Base-by-base conservation (phyloP, 768 basidiomycete species). In the Russula sp. region DNA sequence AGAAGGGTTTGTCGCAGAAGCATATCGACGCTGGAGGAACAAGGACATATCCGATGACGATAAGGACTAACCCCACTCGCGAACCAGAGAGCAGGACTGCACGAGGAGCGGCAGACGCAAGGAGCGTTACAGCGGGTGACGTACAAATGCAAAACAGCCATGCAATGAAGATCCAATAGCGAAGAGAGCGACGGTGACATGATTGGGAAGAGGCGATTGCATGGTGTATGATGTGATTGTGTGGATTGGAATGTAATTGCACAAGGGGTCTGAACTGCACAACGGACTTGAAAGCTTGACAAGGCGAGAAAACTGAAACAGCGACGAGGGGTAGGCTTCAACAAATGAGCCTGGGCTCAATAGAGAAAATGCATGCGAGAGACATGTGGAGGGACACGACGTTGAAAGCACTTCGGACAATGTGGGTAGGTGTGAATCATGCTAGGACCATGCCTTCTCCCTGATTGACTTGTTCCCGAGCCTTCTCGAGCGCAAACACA, bases 401-500 rank as follows among this genome's bases (percentile, higher is more conserved):
- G 52, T 54, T 47, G 57, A 65, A 38, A 54, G 57, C 53, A 25
- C 51, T 58, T 42, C 1, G 36, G 34, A 60, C 3, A 51, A 22
- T 34, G 39, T 42, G 25, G 14, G 38, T 10, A 45, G 22, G 49
- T n/a, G 39, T 45, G 58, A 45, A 54, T 66, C 57, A 56, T 13
- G 59, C 64, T 34, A 67, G 52, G 47, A 67, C 59, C 66, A 67
- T 67, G 59, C 60, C 64, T 48, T 67, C 66, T 47, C 52, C 60
- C 22, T 58, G 66, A 51, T 48, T 34, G 34, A 60, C 29, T 48
- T 65, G 79, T 43, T 72, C 74, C 67, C 77, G 82, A 47, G 88
- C 87, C 86, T 86, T 89, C 59, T 87, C 81, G 69, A 88, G 79
- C 46, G 89, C 89, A 69, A 85, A 91, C 42, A 82, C 73, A 20